Percentiles rank a stretch among this genome's conserved stretches.
These are phyloP conservation scores for Colletotrichum sp. DNA, from an alignment of 2,329 filamentous ascomycete species.

Conservation along the genomic window DNA sequence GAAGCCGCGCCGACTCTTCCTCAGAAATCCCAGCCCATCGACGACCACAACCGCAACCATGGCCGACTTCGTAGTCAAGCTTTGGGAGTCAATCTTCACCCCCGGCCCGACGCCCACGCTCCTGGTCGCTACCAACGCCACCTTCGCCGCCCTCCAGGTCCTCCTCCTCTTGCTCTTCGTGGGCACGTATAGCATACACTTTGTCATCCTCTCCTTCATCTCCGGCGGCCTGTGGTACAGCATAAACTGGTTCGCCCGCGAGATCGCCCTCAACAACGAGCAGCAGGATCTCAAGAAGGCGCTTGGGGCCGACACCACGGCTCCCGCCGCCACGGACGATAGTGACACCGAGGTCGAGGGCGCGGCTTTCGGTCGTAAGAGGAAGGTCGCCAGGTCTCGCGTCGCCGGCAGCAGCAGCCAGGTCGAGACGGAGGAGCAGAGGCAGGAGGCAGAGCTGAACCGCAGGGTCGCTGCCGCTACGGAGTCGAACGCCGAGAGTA, in stretches of 20 bases:
- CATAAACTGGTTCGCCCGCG: constrained; percentile 95
- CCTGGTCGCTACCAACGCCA: constrained; percentile 86
- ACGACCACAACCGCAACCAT: constrained; percentile 39
- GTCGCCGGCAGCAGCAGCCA: constrained; percentile 40
- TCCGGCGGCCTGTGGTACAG: constrained; percentile 87
- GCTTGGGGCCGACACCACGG: constrained; percentile 33
- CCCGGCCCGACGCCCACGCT: constrained; percentile 89
- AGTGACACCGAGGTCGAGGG: constrained; percentile 58
- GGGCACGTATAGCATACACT: constrained; percentile 88
- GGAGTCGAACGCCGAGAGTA: constrained; percentile 34
- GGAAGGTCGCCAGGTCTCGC: not conserved
- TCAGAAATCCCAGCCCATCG: not conserved
- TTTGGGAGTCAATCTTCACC: constrained; percentile 93
- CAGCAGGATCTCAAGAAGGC: constrained; percentile 46
- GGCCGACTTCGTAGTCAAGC: constrained; percentile 71
- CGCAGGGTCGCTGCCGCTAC: constrained; percentile 47
- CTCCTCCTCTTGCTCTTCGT: constrained; percentile 78
- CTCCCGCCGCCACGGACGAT: constrained; percentile 40
- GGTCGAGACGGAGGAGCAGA: constrained; percentile 46
- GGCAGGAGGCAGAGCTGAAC: constrained; percentile 50
- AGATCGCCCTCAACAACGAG: constrained; percentile 50
- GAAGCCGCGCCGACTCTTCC: not conserved
- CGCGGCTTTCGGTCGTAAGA: not conserved
- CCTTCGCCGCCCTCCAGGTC: constrained; percentile 85
- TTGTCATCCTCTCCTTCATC: constrained; percentile 79